Conservation (phyloP, 257 asterid genomes). For the Knoxia roxburghii region DNA sequence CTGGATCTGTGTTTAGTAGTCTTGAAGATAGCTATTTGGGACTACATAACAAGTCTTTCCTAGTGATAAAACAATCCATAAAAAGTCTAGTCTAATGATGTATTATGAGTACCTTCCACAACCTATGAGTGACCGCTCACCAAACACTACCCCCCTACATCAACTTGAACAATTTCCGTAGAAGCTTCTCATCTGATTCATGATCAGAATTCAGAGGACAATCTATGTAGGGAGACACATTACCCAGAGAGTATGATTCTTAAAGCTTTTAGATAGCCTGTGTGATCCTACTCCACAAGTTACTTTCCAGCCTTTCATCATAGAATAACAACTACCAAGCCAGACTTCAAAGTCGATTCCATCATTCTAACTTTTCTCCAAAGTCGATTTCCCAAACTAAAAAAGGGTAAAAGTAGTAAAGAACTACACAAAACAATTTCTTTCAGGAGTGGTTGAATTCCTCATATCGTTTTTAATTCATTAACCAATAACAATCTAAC, state of each 20-base stretch:
- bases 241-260: background rate
- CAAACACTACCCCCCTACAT: background rate
- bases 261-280: background rate
- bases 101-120: background rate
- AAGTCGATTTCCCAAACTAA: background rate
- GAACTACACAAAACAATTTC: background rate
- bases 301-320: background rate
- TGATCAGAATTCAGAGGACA: background rate
- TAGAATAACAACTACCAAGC: background rate
- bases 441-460: background rate
- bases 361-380: background rate
- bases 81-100: background rate
- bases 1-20: background rate
- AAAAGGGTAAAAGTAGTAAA: background rate
- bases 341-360: background rate
- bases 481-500: background rate
- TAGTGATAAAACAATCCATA: background rate
- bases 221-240: background rate
- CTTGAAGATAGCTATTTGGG: background rate
- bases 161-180: background rate
- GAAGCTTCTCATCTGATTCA: background rate
- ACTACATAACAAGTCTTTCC: background rate
- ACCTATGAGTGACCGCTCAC: background rate
- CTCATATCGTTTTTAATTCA: background rate
- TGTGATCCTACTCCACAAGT: background rate